Percentiles rank a stretch among this genome's conserved stretches.
These are phyloP conservation scores for Hypholoma fasciculare DNA, from an alignment of 768 basidiomycete genomes.

Conservation along the genomic window DNA sequence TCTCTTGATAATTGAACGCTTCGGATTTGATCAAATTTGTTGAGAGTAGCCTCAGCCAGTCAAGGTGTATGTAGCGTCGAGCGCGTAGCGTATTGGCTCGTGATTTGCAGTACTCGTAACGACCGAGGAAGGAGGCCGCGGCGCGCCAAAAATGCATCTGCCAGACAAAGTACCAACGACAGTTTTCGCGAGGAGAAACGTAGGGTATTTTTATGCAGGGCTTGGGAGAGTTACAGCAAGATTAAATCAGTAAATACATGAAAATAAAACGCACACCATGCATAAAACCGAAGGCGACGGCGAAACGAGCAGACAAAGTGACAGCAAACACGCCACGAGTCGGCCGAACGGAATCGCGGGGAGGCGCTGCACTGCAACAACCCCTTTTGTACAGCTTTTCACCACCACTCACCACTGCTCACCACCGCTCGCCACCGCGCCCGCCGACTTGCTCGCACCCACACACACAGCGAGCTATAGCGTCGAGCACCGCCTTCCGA, in stretches of 20 bases:
- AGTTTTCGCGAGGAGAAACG: background rate
- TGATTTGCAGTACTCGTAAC: too few relatives aligned
- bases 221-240: background rate
- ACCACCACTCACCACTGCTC: background rate
- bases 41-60: too few relatives aligned
- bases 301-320: background rate
- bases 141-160: background rate
- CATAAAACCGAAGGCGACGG: background rate
- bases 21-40: too few relatives aligned
- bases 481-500: too few relatives aligned
- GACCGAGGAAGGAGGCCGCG: background rate
- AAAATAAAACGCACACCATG: background rate
- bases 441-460: constrained; percentile 11
- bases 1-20: too few relatives aligned
- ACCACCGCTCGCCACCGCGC: background rate
- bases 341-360: constrained; percentile 14
- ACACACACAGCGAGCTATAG: background rate
- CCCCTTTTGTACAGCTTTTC: background rate
- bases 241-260: background rate
- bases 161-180: background rate
- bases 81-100: too few relatives aligned
- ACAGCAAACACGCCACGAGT: background rate
- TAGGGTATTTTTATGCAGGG: background rate
- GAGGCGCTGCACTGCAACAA: background rate
- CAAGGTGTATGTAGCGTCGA: too few relatives aligned